Evolutionary conservation across 1,284 basidiomycete genomes (phyloP), one percentile per base, ranked within the genome.

Genomic region (Fistulina hepatica): DNA sequence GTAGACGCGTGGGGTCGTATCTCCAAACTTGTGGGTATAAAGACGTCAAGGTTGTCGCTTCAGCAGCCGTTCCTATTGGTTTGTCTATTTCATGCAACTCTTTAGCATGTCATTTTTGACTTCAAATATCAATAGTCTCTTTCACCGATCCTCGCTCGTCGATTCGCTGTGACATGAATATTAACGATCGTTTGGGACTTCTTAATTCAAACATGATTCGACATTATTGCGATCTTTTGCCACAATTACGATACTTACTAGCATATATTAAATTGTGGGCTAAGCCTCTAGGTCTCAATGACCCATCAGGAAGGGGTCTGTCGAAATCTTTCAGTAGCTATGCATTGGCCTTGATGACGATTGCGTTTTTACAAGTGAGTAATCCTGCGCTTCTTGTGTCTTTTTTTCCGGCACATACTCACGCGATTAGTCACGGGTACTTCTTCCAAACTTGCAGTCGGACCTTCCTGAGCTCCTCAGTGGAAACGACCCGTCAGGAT

Each of bases 271-370:
- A 78, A 52, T 40, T 46, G 11, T 79, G 76, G 75, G 71, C 73
- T 3, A 67, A 64, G 39, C 59, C 63, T 8, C 53, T 61, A 3
- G 64, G 60, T 1, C 48, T 75, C 38, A 77, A 76, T 46, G 51
- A 52, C n/a, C 64, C 74, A 2, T 49, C n/a, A n/a, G n/a, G n/a
- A n/a, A n/a, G n/a, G n/a, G n/a, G n/a, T n/a, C n/a, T n/a, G n/a
- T n/a, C n/a, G n/a, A n/a, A n/a, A 2, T 64, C 65, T 3, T 76
- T 76, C 46, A 75, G 67, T 46, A 77, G 73, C 44, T 77, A 76
- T 52, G 59, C 73, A 3, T 51, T 76, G n/a, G 57, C 62, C 5
- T 44, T 77, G 46, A 76, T 78, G 74, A 68, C 67, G 0, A 63
- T 77, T 19, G 69, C 58, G 0, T 65, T 65, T 38, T 50, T 76